Conservation (phyloP, 371 early-diverging fungal genomes). For the Lichtheimia corymbifera region DNA sequence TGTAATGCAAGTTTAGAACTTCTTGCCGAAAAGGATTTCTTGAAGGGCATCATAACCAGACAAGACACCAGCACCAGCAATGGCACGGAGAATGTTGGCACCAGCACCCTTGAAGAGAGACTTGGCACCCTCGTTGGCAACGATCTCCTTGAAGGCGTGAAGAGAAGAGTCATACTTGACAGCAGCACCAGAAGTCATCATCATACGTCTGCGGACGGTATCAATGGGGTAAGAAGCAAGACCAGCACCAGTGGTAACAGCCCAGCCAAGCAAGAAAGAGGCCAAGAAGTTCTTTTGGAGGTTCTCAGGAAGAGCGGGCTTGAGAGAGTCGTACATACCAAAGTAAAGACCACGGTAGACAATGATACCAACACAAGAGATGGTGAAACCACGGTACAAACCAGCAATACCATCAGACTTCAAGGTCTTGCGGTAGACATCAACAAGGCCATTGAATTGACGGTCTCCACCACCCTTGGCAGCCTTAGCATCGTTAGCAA, state of each 20-base stretch:
- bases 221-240: conserved; percentile 82
- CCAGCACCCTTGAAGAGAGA: conserved; percentile 86
- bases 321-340: conserved; percentile 80
- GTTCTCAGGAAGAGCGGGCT: conserved; percentile 63
- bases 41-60: conserved; percentile 74
- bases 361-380: conserved; percentile 78
- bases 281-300: conserved; percentile 61
- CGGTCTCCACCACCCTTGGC: conserved; percentile 66
- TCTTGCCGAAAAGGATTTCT: conserved; percentile 56
- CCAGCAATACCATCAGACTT: conserved; percentile 71
- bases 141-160: conserved; percentile 69
- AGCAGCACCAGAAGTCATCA: conserved; percentile 80
- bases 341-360: conserved; percentile 84
- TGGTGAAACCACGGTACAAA: conserved; percentile 81
- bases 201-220: conserved; percentile 88
- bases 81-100: conserved; percentile 80
- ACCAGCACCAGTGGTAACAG: conserved; percentile 73
- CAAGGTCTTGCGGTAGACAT: conserved; percentile 74
- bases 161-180: conserved; percentile 74
- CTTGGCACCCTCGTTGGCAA: conserved; percentile 68
- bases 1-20: conserved; percentile 22
- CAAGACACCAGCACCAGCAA: conserved; percentile 79
- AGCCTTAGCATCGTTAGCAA: conserved; percentile 77
- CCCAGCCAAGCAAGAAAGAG: conserved; percentile 71
- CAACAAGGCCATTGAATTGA: conserved; percentile 77